phyloP scores from a whole-genome alignment of 2,329 filamentous ascomycete species.

The Monosporascus sp. region DNA sequence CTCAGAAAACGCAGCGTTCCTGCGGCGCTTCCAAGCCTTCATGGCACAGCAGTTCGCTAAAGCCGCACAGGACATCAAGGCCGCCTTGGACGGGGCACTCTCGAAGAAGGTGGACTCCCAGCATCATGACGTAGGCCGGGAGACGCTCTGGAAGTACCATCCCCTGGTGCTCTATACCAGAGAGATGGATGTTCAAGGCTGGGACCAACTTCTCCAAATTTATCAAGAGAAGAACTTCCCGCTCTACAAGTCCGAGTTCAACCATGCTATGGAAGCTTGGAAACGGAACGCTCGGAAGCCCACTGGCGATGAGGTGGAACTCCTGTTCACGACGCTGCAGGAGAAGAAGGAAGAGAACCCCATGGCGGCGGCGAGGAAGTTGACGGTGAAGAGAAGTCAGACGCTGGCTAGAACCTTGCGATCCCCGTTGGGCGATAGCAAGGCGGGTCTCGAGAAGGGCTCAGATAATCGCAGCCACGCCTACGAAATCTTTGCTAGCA shows the following conservation, averaged over 20 bases:
- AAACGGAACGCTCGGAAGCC: conserved; percentile 72
- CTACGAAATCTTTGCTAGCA: conserved; percentile 74
- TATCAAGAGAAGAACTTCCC: conserved; percentile 74
- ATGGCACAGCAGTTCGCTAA: conserved; percentile 76
- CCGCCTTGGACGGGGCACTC: conserved; percentile 54
- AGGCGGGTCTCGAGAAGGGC: conserved; percentile 48
- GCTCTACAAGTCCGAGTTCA: conserved; percentile 78
- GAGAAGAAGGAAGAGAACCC: conserved; percentile 81
- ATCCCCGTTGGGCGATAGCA: conserved; percentile 57
- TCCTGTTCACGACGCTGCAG: conserved; percentile 77
- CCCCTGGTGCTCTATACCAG: conserved; percentile 82
- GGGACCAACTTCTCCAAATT: conserved; percentile 71
- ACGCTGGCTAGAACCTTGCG: conserved; percentile 72
- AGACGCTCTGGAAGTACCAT: conserved; percentile 79
- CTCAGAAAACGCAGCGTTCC: conserved; percentile 68
- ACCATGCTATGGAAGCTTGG: conserved; percentile 71
- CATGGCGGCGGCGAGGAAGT: conserved; percentile 72
- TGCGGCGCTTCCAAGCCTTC: conserved; percentile 74
- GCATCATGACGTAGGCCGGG: conserved; percentile 67
- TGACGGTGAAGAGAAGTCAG: conserved; percentile 91
- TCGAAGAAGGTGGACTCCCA: conserved; percentile 63
- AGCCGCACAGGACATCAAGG: conserved; percentile 64
- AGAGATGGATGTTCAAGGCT: conserved; percentile 76
- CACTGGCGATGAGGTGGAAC: conserved; percentile 69
- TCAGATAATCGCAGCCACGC: conserved; percentile 63